Percentiles rank a stretch among this genome's conserved stretches.
Evolutionary conservation across 352 stramenopile genomes (phyloP).

Genomic region (Globisporangium spinosum): DNA sequence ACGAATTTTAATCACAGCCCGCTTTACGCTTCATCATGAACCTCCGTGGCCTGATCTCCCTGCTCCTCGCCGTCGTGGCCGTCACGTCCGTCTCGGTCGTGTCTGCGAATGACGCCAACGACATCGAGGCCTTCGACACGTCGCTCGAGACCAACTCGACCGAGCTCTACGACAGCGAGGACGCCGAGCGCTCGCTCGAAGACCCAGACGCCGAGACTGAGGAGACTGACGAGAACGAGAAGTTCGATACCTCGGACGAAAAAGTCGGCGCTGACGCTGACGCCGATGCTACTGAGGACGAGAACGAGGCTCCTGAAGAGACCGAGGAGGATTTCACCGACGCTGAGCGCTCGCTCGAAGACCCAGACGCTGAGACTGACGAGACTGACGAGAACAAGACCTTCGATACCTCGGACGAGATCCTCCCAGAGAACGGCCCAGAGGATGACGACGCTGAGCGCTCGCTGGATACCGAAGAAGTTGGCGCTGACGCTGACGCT

Average conservation of each 20-base stretch:
- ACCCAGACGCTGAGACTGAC: not conserved
- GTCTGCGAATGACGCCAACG: conserved; percentile 4
- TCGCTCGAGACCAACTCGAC: conserved; percentile 13
- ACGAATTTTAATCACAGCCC: not conserved
- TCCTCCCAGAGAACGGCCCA: not conserved
- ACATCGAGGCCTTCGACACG: conserved; percentile 3
- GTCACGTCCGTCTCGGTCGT: conserved; percentile 15
- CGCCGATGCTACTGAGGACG: not conserved
- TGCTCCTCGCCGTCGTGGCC: conserved; percentile 11
- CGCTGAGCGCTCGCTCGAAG: no score
- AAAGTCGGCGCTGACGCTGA: no score
- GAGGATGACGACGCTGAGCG: not conserved
- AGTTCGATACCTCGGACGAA: no score
- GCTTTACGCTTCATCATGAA: conserved; percentile 2
- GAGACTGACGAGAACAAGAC: not conserved
- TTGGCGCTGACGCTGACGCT: not conserved
- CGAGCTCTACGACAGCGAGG: not conserved
- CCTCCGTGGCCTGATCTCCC: conserved; percentile 15
- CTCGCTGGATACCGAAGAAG: not conserved
- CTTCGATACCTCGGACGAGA: not conserved
- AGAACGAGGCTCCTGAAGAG: not conserved
- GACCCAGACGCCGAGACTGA: no score
- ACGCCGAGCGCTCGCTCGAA: not conserved
- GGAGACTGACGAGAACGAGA: no score
- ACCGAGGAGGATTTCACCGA: no score